Conservation (phyloP, 129 eudicot species). For the Artemisia tridentata region DNA sequence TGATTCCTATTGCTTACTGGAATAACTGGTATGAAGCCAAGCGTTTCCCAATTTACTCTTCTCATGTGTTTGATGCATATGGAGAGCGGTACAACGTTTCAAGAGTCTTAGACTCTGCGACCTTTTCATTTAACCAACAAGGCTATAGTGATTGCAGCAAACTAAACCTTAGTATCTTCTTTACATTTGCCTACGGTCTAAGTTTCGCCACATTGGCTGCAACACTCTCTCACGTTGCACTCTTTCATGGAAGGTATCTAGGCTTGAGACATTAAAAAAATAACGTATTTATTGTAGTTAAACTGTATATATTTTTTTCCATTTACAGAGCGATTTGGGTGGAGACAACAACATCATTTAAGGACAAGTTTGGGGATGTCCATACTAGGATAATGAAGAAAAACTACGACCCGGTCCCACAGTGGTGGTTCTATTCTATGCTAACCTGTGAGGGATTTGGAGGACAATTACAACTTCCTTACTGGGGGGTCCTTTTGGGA, state of each 20-base stretch:
- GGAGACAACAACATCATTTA: slow-evolving; percentile 29
- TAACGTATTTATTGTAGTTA: neutral
- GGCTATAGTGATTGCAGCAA: slow-evolving; percentile 54
- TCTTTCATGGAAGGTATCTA: slow-evolving; percentile 66
- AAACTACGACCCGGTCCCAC: slow-evolving; percentile 55
- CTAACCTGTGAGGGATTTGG: slow-evolving; percentile 50
- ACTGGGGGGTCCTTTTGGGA: slow-evolving; percentile 71
- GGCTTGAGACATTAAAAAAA: neutral
- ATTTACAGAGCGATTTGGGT: slow-evolving; percentile 37
- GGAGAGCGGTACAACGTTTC: slow-evolving; percentile 50
- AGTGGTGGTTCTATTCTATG: slow-evolving; percentile 65
- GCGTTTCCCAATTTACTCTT: slow-evolving; percentile 47
- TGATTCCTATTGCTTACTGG: slow-evolving; percentile 53
- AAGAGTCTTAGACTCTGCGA: slow-evolving; percentile 36
- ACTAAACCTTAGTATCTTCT: slow-evolving; percentile 52
- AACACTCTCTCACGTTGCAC: slow-evolving; percentile 59
- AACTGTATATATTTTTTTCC: slow-evolving; percentile 1
- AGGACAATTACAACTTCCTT: slow-evolving; percentile 64
- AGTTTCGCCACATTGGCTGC: slow-evolving; percentile 63
- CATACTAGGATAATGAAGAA: slow-evolving; percentile 68
- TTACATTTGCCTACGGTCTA: slow-evolving; percentile 57
- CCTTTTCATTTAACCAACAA: slow-evolving; percentile 40
- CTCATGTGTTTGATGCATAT: slow-evolving; percentile 34
- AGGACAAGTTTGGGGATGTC: slow-evolving; percentile 39
- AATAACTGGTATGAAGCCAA: slow-evolving; percentile 48